A percentile compares a stretch with the other conserved stretches of the same genome.
These are phyloP conservation scores for Chenopodium berlandieri DNA, from an alignment of 148 eudicot species.

Conservation along the genomic window DNA sequence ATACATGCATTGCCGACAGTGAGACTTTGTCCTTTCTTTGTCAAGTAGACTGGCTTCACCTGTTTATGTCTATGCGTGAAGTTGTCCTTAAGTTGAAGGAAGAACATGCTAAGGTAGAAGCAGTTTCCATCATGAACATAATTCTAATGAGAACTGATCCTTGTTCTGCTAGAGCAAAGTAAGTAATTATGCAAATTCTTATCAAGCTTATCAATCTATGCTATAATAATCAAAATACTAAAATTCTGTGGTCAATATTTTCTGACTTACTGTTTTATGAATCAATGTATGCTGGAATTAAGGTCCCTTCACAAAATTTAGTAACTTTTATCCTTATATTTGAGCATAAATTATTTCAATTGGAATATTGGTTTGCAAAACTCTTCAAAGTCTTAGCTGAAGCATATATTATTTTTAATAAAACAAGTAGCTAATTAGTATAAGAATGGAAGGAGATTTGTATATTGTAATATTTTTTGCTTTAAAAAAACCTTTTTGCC, in stretches of 20 bases:
- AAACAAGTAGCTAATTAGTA: neutral
- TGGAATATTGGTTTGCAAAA: neutral
- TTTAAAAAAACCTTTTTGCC: neutral
- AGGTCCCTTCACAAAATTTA: neutral
- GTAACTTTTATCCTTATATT: neutral
- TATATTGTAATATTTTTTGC: neutral
- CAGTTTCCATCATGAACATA: constrained; percentile 59
- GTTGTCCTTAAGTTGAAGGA: constrained; percentile 33
- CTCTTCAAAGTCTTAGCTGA: neutral
- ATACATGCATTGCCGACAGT: constrained; percentile 13
- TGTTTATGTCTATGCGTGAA: constrained; percentile 46
- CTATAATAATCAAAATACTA: neutral
- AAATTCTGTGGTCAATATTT: neutral
- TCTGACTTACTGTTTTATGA: neutral
- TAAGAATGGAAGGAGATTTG: neutral
- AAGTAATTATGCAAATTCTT: constrained; percentile 29
- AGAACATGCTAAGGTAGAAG: constrained; percentile 46
- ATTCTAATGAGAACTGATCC: constrained; percentile 61
- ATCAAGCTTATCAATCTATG: constrained; percentile 5
- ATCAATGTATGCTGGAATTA: neutral
- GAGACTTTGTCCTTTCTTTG: constrained; percentile 21
- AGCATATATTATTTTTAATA: neutral
- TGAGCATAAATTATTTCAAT: neutral
- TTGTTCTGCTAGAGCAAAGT: constrained; percentile 68
- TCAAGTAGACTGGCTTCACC: constrained; percentile 38